Evolutionary conservation across 2,329 filamentous ascomycete genomes (phyloP), one percentile per base, ranked within the genome.

Genomic region (Botrytis fragariae): DNA sequence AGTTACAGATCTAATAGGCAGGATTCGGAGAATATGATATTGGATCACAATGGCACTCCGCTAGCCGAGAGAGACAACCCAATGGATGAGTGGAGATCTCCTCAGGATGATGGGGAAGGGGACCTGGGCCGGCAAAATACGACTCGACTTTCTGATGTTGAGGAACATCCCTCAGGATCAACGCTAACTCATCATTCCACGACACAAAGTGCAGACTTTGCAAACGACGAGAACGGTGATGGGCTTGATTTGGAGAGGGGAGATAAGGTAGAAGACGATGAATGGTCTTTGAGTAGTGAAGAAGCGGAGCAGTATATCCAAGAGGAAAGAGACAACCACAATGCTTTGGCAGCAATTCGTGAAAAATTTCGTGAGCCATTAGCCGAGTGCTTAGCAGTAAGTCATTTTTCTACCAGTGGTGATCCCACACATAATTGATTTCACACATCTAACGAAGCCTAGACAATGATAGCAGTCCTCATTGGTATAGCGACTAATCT

Each of bases 401-500:
- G 70, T 64, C 39, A 32, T 51, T 22, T 3, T 35, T 32, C 22
- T 7, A 29, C 9, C n/a, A 37, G 51, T 32, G n/a, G n/a, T 32
- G 3, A 29, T 29, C 51, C n/a, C 16, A 18, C 51, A 57, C 8
- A 18, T 18, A 18, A 57, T 29, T 59, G 12, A 29, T 42, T 29
- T n/a, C 29, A 57, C 14, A n/a, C 39, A n/a, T n/a, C 16, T 62
- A 62, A 59, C 44, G 54, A 39, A 57, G 3, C 4, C 29, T 42
- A 75, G 74, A 75, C 73, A 25, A 72, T 74, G 73, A 57, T 76
- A 37, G 74, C 74, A 16, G 62, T 83, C 45, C 82, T 80, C 1
- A 82, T 87, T 44, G 86, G 86, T 7, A 83, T 88, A 72, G 84
- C 82, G 60, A 84, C 83, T 16, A 85, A 86, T 73, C 80, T 87